Evolutionary conservation across 345 rosid genomes (phyloP), one percentile per base, ranked within the genome.

Genomic region (Salix udensis): DNA sequence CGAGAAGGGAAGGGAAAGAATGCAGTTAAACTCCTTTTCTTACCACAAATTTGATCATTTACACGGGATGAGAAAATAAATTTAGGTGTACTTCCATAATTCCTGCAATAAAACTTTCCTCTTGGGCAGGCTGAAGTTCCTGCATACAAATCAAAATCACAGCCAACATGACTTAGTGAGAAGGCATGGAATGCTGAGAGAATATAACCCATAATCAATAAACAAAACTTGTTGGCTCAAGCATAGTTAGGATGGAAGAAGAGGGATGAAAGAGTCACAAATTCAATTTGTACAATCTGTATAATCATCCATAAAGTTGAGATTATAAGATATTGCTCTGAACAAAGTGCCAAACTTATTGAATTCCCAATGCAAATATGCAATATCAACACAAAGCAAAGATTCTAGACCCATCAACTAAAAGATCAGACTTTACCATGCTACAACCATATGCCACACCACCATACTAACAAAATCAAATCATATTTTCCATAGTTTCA

Each of bases 71-170:
- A 86, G 42, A 79, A 88, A 66, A 88, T 78, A 73, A 91, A 89
- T 37, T 36, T 82, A 2, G 92, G 94, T n/a, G 72, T 84, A 72
- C 86, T 89, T 72, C 94, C 94, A 28, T 79, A 74, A 74, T 91
- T 89, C 74, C 85, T 81, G 81, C 92, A 91, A 69, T 91, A 89
- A 79, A 91, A 91, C 80, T 85, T 91, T 36, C 85, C 90, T 7
- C 83, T 79, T 6, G 91, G 91, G 77, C 94, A 91, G 76, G 92
- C 92, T 62, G 94, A 83, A 26, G 86, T 95, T 80, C 98, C 98
- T 95, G 90, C 72, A 80, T 68, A 74, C 28, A 74, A 40, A 68
- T 72, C 72, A 74, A 64, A n/a, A 79, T 62, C 11, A 46, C 19
- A 79, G 7, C 40, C 81, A 48, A 69, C 58, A 65, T 68, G 36